phyloP scores from a whole-genome alignment of 1,284 basidiomycete genomes.

The Peniophora sp. region DNA sequence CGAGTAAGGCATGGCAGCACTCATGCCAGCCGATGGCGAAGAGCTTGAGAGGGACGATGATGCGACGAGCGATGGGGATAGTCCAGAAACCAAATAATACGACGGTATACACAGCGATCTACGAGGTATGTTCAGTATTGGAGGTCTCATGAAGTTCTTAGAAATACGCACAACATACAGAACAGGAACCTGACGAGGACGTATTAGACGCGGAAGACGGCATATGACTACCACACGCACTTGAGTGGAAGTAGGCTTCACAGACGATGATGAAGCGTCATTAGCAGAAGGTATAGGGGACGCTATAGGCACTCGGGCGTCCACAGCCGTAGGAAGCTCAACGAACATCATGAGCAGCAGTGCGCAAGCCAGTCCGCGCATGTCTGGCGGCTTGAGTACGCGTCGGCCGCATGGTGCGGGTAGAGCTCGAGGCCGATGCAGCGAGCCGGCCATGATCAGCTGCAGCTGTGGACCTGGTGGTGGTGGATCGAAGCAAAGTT shows the following conservation, averaged over 20 bases:
- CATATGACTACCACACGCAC: not conserved
- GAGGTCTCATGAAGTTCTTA: too few species aligned
- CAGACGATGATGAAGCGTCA: not conserved
- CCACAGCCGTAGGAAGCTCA: too few species aligned
- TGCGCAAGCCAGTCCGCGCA: too few species aligned
- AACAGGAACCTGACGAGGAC: slow-evolving; percentile 23
- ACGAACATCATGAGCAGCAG: too few species aligned
- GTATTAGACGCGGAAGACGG: not conserved
- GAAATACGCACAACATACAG: slow-evolving; percentile 70
- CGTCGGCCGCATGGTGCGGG: too few species aligned
- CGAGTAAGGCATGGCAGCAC: slow-evolving; percentile 71
- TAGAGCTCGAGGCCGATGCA: too few species aligned
- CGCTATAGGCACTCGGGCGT: not conserved
- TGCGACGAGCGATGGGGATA: slow-evolving; percentile 62
- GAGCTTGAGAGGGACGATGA: slow-evolving; percentile 75
- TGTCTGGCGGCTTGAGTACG: too few species aligned
- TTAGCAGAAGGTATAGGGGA: not conserved
- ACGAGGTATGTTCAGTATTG: slow-evolving; percentile 5
- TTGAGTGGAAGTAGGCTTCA: not conserved
- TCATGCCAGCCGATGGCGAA: slow-evolving; percentile 83
- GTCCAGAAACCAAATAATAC: slow-evolving; percentile 79
- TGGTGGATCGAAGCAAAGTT: too few species aligned
- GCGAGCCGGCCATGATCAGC: too few species aligned
- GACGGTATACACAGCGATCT: slow-evolving; percentile 75
- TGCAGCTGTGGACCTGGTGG: too few species aligned